phyloP scores from a whole-genome alignment of 2,329 filamentous ascomycete genomes.

The Talaromyces sp. region DNA sequence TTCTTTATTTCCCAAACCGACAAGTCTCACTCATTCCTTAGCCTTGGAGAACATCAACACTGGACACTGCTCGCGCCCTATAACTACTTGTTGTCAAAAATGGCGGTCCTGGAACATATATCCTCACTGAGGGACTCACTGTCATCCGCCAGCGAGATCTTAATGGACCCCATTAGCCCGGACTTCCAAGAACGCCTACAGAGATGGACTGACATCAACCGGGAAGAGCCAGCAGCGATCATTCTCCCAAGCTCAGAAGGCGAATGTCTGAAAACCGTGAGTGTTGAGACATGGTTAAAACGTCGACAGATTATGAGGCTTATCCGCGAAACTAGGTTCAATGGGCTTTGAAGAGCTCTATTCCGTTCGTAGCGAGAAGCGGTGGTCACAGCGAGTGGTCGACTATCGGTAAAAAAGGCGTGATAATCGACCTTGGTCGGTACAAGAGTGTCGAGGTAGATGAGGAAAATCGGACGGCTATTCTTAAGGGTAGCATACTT shows the following conservation, averaged over 20 bases:
- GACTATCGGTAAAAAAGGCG: not conserved
- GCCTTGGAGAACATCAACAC: too few species aligned
- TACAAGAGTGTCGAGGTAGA: not conserved
- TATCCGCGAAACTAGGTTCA: not conserved
- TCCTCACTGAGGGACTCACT: too few species aligned
- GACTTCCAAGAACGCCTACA: conserved; percentile 1
- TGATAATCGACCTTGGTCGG: conserved; percentile 3
- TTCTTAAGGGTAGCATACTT: conserved; percentile 1
- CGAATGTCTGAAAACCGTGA: not conserved
- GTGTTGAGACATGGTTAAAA: not conserved
- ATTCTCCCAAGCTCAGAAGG: not conserved
- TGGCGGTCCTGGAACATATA: too few species aligned
- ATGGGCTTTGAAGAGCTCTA: not conserved
- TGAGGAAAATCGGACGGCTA: not conserved
- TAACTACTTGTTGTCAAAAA: too few species aligned
- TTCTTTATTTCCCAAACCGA: too few species aligned
- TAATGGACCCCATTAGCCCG: not conserved
- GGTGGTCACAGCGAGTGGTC: conserved; percentile 10
- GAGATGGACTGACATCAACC: conserved; percentile 5
- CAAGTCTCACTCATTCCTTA: too few species aligned
- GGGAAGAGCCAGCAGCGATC: not conserved
- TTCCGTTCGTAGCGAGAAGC: conserved; percentile 1
- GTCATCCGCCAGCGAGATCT: too few species aligned
- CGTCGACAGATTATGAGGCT: not conserved
- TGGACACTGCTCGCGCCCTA: too few species aligned